Conservation (phyloP, 768 basidiomycete genomes). For the Heimioporus sp. region DNA sequence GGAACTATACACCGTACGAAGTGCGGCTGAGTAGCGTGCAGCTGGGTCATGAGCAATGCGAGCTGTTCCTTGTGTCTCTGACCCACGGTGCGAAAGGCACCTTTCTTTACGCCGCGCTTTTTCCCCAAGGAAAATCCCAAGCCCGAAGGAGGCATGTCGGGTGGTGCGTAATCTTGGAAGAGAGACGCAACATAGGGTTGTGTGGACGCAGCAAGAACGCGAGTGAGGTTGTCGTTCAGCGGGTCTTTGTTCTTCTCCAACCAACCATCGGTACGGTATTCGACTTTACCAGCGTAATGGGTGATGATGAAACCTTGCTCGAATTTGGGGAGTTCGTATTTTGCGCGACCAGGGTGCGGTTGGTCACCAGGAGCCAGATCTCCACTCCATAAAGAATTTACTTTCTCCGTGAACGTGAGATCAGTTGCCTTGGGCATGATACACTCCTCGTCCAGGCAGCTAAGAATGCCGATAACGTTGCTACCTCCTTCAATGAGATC, state of each 20-base stretch:
- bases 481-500: constrained; percentile 90
- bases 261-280: constrained; percentile 96
- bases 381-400: constrained; percentile 70
- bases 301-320: constrained; percentile 93
- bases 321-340: constrained; percentile 86
- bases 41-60: constrained; percentile 83
- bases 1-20: constrained; percentile 99
- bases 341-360: constrained; percentile 71
- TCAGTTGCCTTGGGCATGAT: constrained; percentile 99
- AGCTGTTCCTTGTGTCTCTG: constrained; percentile 97
- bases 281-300: constrained; percentile 96
- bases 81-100: constrained; percentile 93
- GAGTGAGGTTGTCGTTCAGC: constrained; percentile 91
- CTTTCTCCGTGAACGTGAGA: constrained; percentile 90
- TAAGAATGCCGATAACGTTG: constrained; percentile 78
- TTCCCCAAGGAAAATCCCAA: constrained; percentile 44
- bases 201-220: constrained; percentile 78
- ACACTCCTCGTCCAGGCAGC: constrained; percentile 94
- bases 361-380: constrained; percentile 41
- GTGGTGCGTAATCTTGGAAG: constrained; percentile 70
- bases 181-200: constrained; percentile 80
- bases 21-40: constrained; percentile 94
- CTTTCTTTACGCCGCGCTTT: constrained; percentile 84
- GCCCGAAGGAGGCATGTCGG: constrained; percentile 33
- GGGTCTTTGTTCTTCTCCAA: constrained; percentile 99